phyloP scores from a whole-genome alignment of 176 grass and related monocot species.

The Zizania latifolia region DNA sequence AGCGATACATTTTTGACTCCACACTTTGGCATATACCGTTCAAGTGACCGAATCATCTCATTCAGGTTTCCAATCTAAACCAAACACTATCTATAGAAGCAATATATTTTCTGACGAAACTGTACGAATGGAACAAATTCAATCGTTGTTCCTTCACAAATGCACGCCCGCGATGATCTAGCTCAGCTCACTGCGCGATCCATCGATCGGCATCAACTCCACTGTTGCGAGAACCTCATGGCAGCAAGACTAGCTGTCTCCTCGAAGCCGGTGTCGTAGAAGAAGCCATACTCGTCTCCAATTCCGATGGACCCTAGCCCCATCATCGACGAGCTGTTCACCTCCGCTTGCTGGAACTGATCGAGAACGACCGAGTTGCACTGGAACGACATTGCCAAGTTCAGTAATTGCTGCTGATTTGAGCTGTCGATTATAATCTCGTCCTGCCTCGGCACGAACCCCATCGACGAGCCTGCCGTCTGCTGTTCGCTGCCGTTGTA shows the following conservation, averaged over 20 bases:
- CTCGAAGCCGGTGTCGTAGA: constrained; percentile 35
- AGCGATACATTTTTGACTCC: not conserved
- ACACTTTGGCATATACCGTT: constrained; percentile 12
- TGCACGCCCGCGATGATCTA: too few relatives aligned
- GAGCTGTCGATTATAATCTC: constrained; percentile 14
- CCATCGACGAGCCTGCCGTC: not conserved
- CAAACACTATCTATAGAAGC: constrained; percentile 12
- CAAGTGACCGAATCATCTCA: not conserved
- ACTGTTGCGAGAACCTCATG: constrained; percentile 42
- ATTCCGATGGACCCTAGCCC: constrained; percentile 20
- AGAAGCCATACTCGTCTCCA: constrained; percentile 30
- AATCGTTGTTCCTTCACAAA: constrained; percentile 17
- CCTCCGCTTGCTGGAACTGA: constrained; percentile 24
- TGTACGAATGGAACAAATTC: constrained; percentile 37
- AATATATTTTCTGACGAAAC: not conserved
- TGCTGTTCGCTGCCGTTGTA: constrained; percentile 37
- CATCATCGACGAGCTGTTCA: constrained; percentile 27
- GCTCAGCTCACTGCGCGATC: too few relatives aligned
- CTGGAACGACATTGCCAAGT: constrained; percentile 25
- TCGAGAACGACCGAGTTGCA: constrained; percentile 34
- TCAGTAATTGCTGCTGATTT: constrained; percentile 23
- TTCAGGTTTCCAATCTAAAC: constrained; percentile 23
- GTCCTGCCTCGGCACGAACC: not conserved
- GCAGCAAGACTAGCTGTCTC: constrained; percentile 33
- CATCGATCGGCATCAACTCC: constrained; percentile 24